These are phyloP conservation scores for Yamadazyma conglobata DNA, from an alignment of 1,139 yeast genomes.

Conservation along the genomic window DNA sequence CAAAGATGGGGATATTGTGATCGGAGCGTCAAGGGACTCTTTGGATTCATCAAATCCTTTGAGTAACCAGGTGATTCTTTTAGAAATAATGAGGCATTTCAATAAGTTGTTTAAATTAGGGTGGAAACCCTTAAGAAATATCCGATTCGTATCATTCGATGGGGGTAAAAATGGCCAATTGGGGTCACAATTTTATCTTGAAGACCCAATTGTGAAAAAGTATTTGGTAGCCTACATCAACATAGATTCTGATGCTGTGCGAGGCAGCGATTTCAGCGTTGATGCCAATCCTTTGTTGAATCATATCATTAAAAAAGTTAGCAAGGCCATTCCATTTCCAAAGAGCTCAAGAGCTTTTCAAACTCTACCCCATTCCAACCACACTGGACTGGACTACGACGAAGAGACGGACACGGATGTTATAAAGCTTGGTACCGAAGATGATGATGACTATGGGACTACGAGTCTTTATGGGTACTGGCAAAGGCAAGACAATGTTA, in stretches of 20 bases:
- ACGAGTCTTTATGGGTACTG: constrained; percentile 37
- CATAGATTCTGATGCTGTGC: constrained; percentile 39
- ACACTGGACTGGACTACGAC: constrained; percentile 15
- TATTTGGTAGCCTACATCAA: constrained; percentile 38
- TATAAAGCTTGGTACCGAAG: constrained; percentile 16
- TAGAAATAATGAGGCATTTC: constrained; percentile 41
- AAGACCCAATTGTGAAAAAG: constrained; percentile 22
- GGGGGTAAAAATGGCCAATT: constrained; percentile 33
- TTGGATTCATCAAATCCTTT: constrained; percentile 36
- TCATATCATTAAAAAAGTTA: constrained; percentile 28
- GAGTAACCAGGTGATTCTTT: constrained; percentile 39
- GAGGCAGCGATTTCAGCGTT: constrained; percentile 37
- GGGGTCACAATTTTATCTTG: constrained; percentile 28
- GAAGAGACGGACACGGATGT: constrained; percentile 8
- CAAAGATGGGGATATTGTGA: constrained; percentile 40
- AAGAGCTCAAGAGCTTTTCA: constrained; percentile 17
- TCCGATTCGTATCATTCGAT: constrained; percentile 45
- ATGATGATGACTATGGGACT: constrained; percentile 21
- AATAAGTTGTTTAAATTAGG: constrained; percentile 31
- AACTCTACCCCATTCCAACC: constrained; percentile 9
- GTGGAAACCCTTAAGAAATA: constrained; percentile 44
- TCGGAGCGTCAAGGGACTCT: constrained; percentile 44
- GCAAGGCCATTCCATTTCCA: constrained; percentile 36
- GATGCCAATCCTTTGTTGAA: constrained; percentile 37
- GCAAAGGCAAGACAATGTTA: constrained; percentile 30